Evolutionary conservation across 768 basidiomycete genomes (phyloP).

Genomic region (Tulasnella sp.): DNA sequence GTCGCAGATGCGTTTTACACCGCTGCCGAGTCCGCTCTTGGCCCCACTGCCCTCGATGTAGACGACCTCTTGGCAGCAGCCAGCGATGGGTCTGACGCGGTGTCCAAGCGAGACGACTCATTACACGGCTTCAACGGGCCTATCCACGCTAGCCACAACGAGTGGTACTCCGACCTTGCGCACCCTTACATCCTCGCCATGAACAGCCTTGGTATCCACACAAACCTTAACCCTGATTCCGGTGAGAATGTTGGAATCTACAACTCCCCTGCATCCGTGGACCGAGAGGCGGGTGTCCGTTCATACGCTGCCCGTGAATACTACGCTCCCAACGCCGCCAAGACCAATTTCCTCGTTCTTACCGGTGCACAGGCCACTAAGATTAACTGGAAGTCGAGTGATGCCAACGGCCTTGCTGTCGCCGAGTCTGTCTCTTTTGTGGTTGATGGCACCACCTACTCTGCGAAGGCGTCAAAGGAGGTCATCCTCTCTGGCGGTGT

Average conservation of each 20-base stretch:
- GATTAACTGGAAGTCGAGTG: conserved; percentile 1
- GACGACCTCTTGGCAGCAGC: conserved; percentile 17
- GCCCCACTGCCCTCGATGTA: conserved; percentile 18
- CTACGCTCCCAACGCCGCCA: not conserved
- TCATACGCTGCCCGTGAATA: conserved; percentile 23
- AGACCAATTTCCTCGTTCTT: conserved; percentile 24
- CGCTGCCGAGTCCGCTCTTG: conserved; percentile 2
- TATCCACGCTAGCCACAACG: conserved; percentile 32
- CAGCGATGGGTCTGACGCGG: conserved; percentile 18
- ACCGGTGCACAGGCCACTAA: conserved; percentile 2
- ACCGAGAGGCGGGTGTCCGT: conserved; percentile 2
- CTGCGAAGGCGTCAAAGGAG: conserved; percentile 52
- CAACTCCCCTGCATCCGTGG: conserved; percentile 28
- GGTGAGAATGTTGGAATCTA: conserved; percentile 35
- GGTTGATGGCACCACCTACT: conserved; percentile 41
- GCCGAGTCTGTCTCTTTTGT: conserved; percentile 57
- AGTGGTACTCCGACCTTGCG: conserved; percentile 33
- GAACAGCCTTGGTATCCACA: not conserved
- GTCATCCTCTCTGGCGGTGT: conserved; percentile 51
- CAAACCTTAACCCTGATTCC: conserved; percentile 21
- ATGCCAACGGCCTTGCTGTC: not conserved
- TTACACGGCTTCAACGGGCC: conserved; percentile 29
- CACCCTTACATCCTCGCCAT: conserved; percentile 27
- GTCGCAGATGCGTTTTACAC: not conserved
- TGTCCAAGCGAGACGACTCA: not conserved